Percentiles rank a stretch among this genome's conserved stretches.
These are phyloP conservation scores for Lactuca saligna DNA, from an alignment of 129 eudicot species.

Conservation along the genomic window DNA sequence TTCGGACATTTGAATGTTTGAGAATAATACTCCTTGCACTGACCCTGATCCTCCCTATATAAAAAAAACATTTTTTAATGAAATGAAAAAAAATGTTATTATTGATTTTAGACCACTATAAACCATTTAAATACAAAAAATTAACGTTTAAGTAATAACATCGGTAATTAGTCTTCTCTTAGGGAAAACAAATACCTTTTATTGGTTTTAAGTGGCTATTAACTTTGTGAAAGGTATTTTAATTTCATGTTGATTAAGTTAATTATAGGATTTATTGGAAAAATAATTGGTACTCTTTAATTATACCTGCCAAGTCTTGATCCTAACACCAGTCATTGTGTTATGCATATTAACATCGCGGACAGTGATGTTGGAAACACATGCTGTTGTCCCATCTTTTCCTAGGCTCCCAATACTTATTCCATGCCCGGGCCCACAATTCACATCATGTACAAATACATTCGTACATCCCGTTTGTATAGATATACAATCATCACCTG, in stretches of 20 bases:
- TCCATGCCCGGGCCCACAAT: constrained; percentile 99
- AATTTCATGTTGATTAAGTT: constrained; percentile 1
- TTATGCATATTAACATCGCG: constrained; percentile 64
- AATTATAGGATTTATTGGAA: background rate
- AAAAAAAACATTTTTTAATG: background rate
- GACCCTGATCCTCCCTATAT: constrained; percentile 95
- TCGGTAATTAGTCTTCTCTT: no score
- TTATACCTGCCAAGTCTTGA: constrained; percentile 96
- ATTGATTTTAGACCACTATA: no score
- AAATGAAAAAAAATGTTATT: no score
- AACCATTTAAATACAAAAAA: no score
- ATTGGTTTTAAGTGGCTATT: background rate
- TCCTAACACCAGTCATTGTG: constrained; percentile 90
- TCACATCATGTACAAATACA: constrained; percentile 68
- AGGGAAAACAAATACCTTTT: background rate
- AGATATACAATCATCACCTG: constrained; percentile 96
- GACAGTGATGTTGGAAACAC: constrained; percentile 91
- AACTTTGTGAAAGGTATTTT: background rate
- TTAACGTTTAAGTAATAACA: no score
- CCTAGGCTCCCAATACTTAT: constrained; percentile 95
- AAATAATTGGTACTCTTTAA: constrained; percentile 16
- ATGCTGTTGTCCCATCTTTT: constrained; percentile 76
- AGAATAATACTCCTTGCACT: constrained; percentile 69
- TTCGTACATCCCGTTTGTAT: constrained; percentile 98
- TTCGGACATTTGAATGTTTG: constrained; percentile 79